phyloP scores from a whole-genome alignment of 257 asterid species.

The Verbena officinalis region DNA sequence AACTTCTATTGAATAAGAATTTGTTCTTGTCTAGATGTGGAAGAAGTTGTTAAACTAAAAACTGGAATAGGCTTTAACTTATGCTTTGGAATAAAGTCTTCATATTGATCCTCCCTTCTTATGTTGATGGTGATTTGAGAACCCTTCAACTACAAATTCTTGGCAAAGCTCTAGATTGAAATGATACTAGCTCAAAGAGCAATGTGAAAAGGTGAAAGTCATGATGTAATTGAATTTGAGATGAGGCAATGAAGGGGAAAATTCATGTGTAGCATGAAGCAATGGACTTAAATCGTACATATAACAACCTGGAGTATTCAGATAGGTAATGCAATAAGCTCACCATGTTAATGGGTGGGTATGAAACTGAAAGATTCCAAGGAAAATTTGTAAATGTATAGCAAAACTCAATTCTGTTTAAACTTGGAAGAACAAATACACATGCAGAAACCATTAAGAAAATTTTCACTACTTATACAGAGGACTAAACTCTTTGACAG shows the following conservation, averaged over 20 bases:
- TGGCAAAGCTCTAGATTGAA: not conserved
- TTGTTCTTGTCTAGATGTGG: not conserved
- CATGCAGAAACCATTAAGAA: not conserved
- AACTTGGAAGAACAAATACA: not conserved
- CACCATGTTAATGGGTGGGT: not conserved
- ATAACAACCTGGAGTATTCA: not conserved
- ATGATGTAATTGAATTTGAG: not conserved
- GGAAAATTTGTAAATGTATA: not conserved
- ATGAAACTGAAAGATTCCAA: not conserved
- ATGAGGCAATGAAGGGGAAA: too few relatives aligned
- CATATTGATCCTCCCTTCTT: not conserved
- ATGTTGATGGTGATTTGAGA: too few relatives aligned
- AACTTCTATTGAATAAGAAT: not conserved
- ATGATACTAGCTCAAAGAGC: not conserved
- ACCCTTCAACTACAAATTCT: not conserved
- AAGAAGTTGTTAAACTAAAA: not conserved
- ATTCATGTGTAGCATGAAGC: not conserved
- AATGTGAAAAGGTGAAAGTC: not conserved
- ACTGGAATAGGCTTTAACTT: too few relatives aligned
- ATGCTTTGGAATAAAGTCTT: too few relatives aligned
- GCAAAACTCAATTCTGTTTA: not conserved
- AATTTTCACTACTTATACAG: not conserved
- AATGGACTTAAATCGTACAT: not conserved
- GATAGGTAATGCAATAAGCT: not conserved
- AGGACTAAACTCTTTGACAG: not conserved